Evolutionary conservation across 2,329 filamentous ascomycete species (phyloP).

Genomic region (Aspergillus fumigatiaffinis): DNA sequence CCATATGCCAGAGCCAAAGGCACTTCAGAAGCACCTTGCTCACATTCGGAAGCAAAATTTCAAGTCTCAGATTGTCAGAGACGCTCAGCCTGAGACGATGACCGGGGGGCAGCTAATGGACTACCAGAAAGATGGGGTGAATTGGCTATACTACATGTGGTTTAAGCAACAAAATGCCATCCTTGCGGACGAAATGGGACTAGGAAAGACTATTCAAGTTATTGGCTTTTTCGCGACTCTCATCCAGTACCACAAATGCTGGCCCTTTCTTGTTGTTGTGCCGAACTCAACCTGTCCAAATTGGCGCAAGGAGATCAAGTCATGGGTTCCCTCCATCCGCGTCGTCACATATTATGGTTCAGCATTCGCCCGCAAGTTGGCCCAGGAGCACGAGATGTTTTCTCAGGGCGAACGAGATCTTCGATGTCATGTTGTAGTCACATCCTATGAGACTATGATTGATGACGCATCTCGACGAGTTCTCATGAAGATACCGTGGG

Average conservation of each 20-base stretch:
- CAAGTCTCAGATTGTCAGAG: slow-evolving; percentile 59
- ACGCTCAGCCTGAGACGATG: slow-evolving; percentile 68
- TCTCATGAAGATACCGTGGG: slow-evolving; percentile 74
- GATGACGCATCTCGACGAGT: slow-evolving; percentile 64
- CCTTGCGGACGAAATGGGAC: slow-evolving; percentile 94
- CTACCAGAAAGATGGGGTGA: slow-evolving; percentile 88
- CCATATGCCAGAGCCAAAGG: slow-evolving; percentile 49
- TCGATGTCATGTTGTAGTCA: slow-evolving; percentile 86
- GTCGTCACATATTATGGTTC: slow-evolving; percentile 93
- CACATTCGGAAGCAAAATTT: slow-evolving; percentile 66
- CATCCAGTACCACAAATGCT: slow-evolving; percentile 67
- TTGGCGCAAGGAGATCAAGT: slow-evolving; percentile 93
- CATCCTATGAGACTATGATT: slow-evolving; percentile 85
- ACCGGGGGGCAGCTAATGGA: slow-evolving; percentile 81
- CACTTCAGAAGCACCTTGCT: slow-evolving; percentile 64
- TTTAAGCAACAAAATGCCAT: slow-evolving; percentile 79
- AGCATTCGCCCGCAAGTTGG: slow-evolving; percentile 67
- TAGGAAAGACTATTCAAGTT: slow-evolving; percentile 95
- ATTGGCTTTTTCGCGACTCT: slow-evolving; percentile 76
- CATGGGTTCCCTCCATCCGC: slow-evolving; percentile 80
- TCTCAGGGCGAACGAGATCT: slow-evolving; percentile 60
- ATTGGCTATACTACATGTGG: slow-evolving; percentile 93
- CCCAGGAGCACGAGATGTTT: slow-evolving; percentile 81
- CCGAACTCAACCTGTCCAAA: slow-evolving; percentile 97
- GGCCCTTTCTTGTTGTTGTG: slow-evolving; percentile 88